Evolutionary conservation across 2,329 filamentous ascomycete species (phyloP).

Genomic region (Neoarthrinium moseri): DNA sequence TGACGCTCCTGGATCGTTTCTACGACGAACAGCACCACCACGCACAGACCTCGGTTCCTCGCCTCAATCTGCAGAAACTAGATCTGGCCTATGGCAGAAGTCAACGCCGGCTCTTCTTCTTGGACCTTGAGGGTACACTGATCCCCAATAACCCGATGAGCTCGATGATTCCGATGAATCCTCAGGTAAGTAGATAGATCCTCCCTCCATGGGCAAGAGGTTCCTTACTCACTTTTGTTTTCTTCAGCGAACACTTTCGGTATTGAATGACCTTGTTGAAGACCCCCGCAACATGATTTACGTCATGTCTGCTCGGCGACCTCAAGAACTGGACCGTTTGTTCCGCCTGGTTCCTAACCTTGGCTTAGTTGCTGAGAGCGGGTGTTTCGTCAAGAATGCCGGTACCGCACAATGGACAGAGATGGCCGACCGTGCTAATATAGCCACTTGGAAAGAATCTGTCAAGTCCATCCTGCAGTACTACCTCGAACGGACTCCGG

Average conservation of each 20-base stretch:
- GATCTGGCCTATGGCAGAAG: conserved; percentile 65
- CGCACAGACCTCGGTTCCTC: conserved; percentile 82
- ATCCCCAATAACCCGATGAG: conserved; percentile 83
- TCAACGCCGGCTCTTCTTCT: conserved; percentile 74
- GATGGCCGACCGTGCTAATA: conserved; percentile 70
- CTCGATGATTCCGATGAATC: conserved; percentile 82
- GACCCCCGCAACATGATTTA: conserved; percentile 86
- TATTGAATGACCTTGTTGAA: conserved; percentile 76
- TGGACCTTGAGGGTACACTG: conserved; percentile 92
- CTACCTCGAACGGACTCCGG: conserved; percentile 85
- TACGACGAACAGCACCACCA: conserved; percentile 83
- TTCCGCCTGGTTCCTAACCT: conserved; percentile 82
- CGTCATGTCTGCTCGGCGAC: conserved; percentile 86
- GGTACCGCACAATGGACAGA: conserved; percentile 71
- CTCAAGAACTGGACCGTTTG: conserved; percentile 82
- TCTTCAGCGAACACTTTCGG: conserved; percentile 71
- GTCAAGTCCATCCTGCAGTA: conserved; percentile 83
- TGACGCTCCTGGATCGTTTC: conserved; percentile 67
- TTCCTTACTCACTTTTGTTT: neutral
- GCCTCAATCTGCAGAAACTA: conserved; percentile 69
- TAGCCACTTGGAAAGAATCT: conserved; percentile 77
- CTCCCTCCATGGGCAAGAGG: neutral
- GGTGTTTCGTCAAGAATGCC: conserved; percentile 80
- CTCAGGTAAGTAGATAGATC: conserved; percentile 45
- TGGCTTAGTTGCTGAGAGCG: conserved; percentile 91